phyloP scores from a whole-genome alignment of 176 grass and related monocot genomes.

The Aegilops umbellulata region DNA sequence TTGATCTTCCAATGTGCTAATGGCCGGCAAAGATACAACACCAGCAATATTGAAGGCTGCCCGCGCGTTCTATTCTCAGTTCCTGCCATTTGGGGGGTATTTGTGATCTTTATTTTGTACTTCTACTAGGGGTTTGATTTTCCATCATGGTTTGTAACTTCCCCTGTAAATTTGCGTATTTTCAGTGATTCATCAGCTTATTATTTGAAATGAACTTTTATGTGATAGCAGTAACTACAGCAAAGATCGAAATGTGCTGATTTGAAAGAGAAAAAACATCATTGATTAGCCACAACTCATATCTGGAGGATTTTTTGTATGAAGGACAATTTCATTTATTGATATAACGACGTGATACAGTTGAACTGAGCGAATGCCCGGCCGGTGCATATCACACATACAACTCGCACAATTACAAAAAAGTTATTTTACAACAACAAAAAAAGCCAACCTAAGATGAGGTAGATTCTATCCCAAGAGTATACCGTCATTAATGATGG shows the following conservation, averaged over 20 bases:
- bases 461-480: no score
- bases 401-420: no score
- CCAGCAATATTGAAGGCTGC: neutral
- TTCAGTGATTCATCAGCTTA: constrained; percentile 8
- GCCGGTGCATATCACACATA: no score
- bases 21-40: neutral
- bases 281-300: neutral
- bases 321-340: no score
- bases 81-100: neutral
- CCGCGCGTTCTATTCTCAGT: constrained; percentile 13
- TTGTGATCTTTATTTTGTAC: neutral
- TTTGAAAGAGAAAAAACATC: neutral
- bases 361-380: no score
- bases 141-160: constrained; percentile 21
- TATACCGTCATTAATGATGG: no score
- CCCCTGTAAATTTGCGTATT: constrained; percentile 37
- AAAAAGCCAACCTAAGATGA: no score
- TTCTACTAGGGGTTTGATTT: constrained; percentile 40
- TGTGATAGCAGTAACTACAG: neutral
- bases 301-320: no score
- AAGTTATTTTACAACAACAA: no score
- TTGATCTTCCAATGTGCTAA: constrained; percentile 67
- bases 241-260: neutral
- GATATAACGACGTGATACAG: no score
- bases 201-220: constrained; percentile 16